Conservation (phyloP, 164 flowering plant genomes). For the Kingdonia uniflora region DNA sequence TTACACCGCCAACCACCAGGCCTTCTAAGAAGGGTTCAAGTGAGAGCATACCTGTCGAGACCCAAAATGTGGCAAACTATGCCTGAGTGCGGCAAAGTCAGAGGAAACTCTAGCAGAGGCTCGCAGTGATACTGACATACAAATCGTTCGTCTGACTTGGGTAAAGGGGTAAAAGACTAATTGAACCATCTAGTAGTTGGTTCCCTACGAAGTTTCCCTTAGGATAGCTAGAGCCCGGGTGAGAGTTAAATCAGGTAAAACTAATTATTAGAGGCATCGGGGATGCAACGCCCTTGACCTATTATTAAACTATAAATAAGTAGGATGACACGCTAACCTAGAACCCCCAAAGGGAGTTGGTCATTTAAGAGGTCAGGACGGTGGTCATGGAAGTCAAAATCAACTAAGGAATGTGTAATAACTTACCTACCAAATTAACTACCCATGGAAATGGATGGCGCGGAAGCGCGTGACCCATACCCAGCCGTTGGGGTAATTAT, state of each 20-base stretch:
- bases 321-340: neutral
- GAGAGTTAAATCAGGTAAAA: neutral
- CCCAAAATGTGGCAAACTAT: neutral
- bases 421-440: neutral
- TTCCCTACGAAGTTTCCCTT: neutral
- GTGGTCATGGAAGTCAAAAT: neutral
- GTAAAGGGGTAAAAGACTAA: neutral
- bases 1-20: neutral
- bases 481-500: neutral
- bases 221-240: neutral
- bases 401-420: too few species aligned
- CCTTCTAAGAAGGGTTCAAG: neutral
- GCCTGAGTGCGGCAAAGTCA: neutral
- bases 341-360: neutral
- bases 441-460: neutral
- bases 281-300: neutral
- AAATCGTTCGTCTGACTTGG: constrained; percentile 1
- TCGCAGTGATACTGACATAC: neutral
- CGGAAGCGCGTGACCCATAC: neutral
- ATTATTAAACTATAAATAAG: neutral
- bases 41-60: neutral
- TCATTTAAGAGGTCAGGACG: neutral
- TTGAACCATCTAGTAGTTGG: constrained; percentile 2
- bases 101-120: neutral
- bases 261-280: constrained; percentile 1